A percentile compares a stretch with the other conserved stretches of the same genome.
Evolutionary conservation across 108 stramenopile species (phyloP).

Genomic region (Nitzschia putrida): DNA sequence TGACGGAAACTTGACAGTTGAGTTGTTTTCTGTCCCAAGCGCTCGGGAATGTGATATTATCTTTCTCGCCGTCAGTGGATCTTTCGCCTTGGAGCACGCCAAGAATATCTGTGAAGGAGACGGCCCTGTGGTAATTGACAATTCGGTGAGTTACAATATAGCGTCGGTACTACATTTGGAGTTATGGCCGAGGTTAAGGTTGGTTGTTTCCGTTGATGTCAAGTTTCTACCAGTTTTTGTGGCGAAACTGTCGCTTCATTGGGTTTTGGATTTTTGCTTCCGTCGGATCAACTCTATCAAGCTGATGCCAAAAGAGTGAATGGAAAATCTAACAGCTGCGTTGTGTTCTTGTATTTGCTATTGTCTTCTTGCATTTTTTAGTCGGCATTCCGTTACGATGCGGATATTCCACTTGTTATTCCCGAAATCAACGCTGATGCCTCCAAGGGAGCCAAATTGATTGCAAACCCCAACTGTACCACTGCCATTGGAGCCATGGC

Average conservation of each 20-base stretch:
- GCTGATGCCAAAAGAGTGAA: no score
- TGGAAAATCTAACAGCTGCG: no score
- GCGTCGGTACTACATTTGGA: no score
- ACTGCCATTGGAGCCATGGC: slow-evolving; percentile 99
- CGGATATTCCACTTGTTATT: slow-evolving; percentile 90
- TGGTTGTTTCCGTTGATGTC: no score
- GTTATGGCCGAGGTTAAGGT: no score
- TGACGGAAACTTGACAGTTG: slow-evolving; percentile 85
- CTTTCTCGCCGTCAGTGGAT: slow-evolving; percentile 90
- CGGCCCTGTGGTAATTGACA: slow-evolving; percentile 85
- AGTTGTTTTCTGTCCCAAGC: slow-evolving; percentile 71
- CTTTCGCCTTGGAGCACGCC: slow-evolving; percentile 85
- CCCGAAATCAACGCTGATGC: slow-evolving; percentile 96
- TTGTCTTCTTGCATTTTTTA: slow-evolving; percentile 31
- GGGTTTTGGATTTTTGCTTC: no score
- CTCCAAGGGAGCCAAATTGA: slow-evolving; percentile 90
- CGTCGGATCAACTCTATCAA: no score
- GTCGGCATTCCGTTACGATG: slow-evolving; percentile 92
- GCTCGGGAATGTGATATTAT: slow-evolving; percentile 86
- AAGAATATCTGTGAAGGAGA: slow-evolving; percentile 66
- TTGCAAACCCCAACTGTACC: slow-evolving; percentile 99
- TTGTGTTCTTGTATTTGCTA: no score
- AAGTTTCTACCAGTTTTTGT: no score
- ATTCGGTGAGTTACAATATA: slow-evolving; percentile 75
- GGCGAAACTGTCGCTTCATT: no score